Percentiles rank a stretch among this genome's conserved stretches.
phyloP scores from a whole-genome alignment of 2,329 filamentous ascomycete genomes.

The Chrysoporthe cubensis region DNA sequence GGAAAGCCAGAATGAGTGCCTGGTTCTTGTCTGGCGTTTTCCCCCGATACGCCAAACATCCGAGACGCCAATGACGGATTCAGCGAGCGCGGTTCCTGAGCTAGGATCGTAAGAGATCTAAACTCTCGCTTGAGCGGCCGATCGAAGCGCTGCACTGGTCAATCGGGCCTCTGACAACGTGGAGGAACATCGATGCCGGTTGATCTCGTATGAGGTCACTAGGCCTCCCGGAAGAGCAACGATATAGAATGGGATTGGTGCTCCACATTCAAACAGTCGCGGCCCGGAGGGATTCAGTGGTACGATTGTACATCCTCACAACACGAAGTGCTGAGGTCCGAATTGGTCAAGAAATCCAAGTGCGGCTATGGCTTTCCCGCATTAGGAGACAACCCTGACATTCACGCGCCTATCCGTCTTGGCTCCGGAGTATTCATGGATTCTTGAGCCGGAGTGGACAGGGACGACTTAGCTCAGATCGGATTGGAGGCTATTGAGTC shows the following conservation, averaged over 20 bases:
- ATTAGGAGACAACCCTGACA: conserved; percentile 12
- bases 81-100: neutral
- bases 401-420: conserved; percentile 1
- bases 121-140: neutral
- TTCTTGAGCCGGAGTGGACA: conserved; percentile 13
- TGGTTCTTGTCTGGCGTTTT: neutral
- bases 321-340: neutral
- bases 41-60: no score
- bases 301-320: neutral
- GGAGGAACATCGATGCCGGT: neutral
- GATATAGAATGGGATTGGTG: neutral
- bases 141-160: conserved; percentile 3
- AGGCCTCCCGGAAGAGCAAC: neutral
- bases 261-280: neutral
- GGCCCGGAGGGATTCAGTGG: neutral
- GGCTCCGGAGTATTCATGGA: neutral
- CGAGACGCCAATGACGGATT: neutral
- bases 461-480: conserved; percentile 6
- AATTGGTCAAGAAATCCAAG: neutral
- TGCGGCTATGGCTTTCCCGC: neutral
- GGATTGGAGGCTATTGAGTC: conserved; percentile 1
- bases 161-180: neutral
- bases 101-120: neutral
- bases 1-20: neutral
- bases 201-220: neutral